phyloP scores from a whole-genome alignment of 2,329 filamentous ascomycete species.

The Talaromyces sp. region DNA sequence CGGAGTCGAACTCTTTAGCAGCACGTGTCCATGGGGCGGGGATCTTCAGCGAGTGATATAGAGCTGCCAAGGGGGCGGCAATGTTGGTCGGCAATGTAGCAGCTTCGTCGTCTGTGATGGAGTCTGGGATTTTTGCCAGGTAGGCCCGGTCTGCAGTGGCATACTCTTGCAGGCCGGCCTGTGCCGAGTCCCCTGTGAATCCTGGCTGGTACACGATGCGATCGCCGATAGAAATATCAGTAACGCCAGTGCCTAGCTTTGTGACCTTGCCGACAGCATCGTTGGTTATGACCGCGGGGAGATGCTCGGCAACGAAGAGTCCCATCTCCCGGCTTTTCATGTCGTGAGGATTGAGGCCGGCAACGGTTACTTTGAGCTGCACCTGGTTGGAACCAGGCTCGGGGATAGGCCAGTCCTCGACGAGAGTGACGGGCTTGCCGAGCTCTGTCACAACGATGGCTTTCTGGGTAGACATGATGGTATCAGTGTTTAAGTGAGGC shows the following conservation, averaged over 20 bases:
- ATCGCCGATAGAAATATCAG: constrained; percentile 24
- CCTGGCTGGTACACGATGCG: constrained; percentile 16
- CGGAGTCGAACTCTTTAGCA: constrained; percentile 5
- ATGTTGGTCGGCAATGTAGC: constrained; percentile 35
- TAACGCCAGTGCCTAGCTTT: constrained; percentile 21
- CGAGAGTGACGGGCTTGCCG: background rate
- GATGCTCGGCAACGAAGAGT: constrained; percentile 28
- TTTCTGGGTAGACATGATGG: constrained; percentile 2
- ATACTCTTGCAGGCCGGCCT: constrained; percentile 36
- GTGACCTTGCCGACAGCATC: constrained; percentile 33
- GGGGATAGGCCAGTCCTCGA: constrained; percentile 21
- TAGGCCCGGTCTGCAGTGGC: constrained; percentile 26
- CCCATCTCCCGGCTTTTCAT: constrained; percentile 33
- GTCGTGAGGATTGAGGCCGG: constrained; percentile 29
- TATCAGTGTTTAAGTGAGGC: background rate
- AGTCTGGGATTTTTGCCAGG: constrained; percentile 29
- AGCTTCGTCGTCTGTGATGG: constrained; percentile 31
- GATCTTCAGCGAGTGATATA: constrained; percentile 25
- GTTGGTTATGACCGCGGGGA: constrained; percentile 30
- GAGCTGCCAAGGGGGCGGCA: constrained; percentile 27
- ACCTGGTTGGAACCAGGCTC: constrained; percentile 29
- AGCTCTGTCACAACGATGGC: background rate
- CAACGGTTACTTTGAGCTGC: constrained; percentile 34
- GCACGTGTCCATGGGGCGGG: constrained; percentile 17
- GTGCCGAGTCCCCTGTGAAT: constrained; percentile 22